Evolutionary conservation across 345 rosid species (phyloP).

Genomic region (Adansonia digitata): DNA sequence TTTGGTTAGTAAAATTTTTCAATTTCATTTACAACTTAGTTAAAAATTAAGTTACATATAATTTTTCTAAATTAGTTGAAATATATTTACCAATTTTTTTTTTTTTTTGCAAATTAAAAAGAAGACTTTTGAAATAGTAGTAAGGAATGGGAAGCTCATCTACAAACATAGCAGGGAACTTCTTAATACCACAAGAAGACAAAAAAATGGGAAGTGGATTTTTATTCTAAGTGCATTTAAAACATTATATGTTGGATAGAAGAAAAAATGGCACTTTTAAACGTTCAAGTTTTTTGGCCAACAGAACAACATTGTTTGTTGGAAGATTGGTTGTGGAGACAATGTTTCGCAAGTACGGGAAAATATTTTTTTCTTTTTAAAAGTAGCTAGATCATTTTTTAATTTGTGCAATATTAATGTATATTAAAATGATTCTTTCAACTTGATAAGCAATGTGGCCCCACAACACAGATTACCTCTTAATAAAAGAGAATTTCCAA

Average conservation of each 20-base stretch:
- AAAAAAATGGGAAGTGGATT: slow-evolving; percentile 74
- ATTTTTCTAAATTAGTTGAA: background rate
- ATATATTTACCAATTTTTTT: background rate
- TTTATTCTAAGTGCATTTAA: slow-evolving; percentile 78
- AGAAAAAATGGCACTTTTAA: slow-evolving; percentile 84
- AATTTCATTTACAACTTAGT: background rate
- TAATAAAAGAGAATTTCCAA: slow-evolving; percentile 86
- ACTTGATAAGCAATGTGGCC: slow-evolving; percentile 78
- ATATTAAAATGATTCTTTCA: slow-evolving; percentile 4
- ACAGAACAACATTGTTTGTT: slow-evolving; percentile 87
- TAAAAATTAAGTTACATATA: background rate
- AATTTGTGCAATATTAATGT: background rate
- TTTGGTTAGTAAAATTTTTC: background rate
- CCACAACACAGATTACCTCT: slow-evolving; percentile 96
- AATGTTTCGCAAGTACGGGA: slow-evolving; percentile 62
- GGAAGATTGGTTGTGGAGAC: slow-evolving; percentile 67
- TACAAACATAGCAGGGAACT: slow-evolving; percentile 50
- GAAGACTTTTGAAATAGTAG: slow-evolving; percentile 50
- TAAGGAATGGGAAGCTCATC: slow-evolving; percentile 45
- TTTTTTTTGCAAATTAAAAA: slow-evolving; percentile 55
- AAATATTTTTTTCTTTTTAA: background rate
- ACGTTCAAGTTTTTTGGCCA: slow-evolving; percentile 90
- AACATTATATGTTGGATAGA: slow-evolving; percentile 57
- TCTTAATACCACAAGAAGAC: slow-evolving; percentile 57
- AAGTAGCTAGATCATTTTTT: background rate